A percentile compares a stretch with the other conserved stretches of the same genome.
Conservation (phyloP, 495 filamentous ascomycete species). For the Viridothelium virens region DNA sequence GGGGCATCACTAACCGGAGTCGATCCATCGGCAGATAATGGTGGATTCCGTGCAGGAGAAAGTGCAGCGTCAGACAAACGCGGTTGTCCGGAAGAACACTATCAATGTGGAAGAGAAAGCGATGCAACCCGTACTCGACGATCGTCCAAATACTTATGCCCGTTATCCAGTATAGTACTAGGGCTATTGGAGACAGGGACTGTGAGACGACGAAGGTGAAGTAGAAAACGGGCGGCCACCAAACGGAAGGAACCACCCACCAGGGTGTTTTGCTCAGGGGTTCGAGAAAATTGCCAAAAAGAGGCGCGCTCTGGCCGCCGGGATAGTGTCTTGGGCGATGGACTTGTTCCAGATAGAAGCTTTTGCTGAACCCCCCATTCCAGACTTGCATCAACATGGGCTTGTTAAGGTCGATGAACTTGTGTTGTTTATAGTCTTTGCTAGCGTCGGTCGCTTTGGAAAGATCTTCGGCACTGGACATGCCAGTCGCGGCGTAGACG, state of each 20-base stretch:
- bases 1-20: slow-evolving; percentile 94
- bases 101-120: slow-evolving; percentile 92
- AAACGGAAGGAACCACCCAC: slow-evolving; percentile 78
- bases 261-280: slow-evolving; percentile 88
- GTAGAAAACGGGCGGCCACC: slow-evolving; percentile 76
- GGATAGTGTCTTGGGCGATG: slow-evolving; percentile 93
- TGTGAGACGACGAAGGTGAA: slow-evolving; percentile 59
- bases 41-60: slow-evolving; percentile 93
- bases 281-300: slow-evolving; percentile 98
- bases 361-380: slow-evolving; percentile 77
- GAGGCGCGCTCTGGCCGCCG: slow-evolving; percentile 79
- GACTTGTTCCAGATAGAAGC: slow-evolving; percentile 93
- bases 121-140: slow-evolving; percentile 82
- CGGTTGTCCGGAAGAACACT: slow-evolving; percentile 88
- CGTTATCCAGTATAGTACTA: slow-evolving; percentile 50
- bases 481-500: slow-evolving; percentile 68
- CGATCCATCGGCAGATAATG: slow-evolving; percentile 99
- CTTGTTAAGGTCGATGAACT: slow-evolving; percentile 83
- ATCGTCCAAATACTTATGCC: slow-evolving; percentile 80
- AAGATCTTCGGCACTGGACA: slow-evolving; percentile 79
- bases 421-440: slow-evolving; percentile 73
- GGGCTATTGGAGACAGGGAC: slow-evolving; percentile 43
- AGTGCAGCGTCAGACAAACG: slow-evolving; percentile 80
- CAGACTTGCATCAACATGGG: slow-evolving; percentile 87
- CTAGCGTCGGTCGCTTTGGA: slow-evolving; percentile 70